These are phyloP conservation scores for Penicillium sp. DNA, from an alignment of 2,329 filamentous ascomycete species.

Conservation along the genomic window DNA sequence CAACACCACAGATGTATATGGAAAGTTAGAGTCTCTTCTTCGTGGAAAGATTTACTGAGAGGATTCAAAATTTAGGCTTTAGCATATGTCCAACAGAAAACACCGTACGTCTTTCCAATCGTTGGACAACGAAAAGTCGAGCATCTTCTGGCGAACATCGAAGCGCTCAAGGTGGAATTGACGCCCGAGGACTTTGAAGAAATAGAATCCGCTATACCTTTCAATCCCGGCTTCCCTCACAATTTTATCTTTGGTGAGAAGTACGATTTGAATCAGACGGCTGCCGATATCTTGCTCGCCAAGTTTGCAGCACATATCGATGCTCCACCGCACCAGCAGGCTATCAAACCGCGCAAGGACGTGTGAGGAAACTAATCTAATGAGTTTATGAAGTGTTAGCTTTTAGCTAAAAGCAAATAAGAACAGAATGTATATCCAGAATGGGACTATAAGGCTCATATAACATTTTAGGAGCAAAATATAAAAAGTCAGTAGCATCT, in stretches of 20 bases:
- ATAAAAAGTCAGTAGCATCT: no score
- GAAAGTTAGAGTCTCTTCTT: no score
- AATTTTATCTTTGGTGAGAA: constrained; percentile 16
- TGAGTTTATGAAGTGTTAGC: no score
- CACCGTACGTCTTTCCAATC: constrained; percentile 51
- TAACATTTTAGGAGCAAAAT: no score
- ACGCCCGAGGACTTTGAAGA: constrained; percentile 50
- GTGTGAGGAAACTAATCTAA: not conserved
- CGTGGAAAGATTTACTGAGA: not conserved
- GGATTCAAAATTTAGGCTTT: constrained; percentile 5
- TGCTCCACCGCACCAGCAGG: not conserved
- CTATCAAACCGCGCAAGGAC: not conserved
- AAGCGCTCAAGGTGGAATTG: constrained; percentile 48
- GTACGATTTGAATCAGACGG: not conserved
- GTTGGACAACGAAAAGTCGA: constrained; percentile 48
- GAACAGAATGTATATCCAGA: no score
- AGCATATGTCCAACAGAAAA: constrained; percentile 37
- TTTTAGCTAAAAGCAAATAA: no score
- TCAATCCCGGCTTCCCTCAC: constrained; percentile 54
- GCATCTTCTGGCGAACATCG: constrained; percentile 51
- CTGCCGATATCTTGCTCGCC: not conserved
- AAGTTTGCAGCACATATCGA: not conserved
- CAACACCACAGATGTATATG: no score
- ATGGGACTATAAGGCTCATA: no score
- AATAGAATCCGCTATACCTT: constrained; percentile 49